Evolutionary conservation across 2,329 filamentous ascomycete species (phyloP).

Genomic region (Aspergillus niger): DNA sequence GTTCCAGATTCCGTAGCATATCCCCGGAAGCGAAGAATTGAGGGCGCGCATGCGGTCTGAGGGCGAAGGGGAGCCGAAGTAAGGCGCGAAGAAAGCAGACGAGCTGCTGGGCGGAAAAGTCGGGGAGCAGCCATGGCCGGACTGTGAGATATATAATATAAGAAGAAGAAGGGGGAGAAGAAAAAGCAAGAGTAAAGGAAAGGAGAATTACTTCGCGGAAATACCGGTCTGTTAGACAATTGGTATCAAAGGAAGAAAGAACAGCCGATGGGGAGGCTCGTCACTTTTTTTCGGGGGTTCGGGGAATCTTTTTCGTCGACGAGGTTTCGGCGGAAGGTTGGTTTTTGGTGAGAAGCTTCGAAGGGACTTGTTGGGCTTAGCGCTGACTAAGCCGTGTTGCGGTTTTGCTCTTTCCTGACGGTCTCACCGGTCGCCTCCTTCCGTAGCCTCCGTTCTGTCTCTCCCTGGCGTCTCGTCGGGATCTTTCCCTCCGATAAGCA

Average conservation of each 20-base stretch:
- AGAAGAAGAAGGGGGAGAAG: conserved; percentile 17
- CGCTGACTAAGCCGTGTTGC: conserved; percentile 33
- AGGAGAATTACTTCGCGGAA: conserved; percentile 12
- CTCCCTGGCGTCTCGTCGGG: conserved; percentile 15
- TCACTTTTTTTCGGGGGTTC: conserved; percentile 3
- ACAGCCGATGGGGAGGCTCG: conserved; percentile 5
- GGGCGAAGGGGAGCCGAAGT: conserved; percentile 54
- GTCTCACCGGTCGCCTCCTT: conserved; percentile 40
- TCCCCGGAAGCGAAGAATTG: conserved; percentile 51
- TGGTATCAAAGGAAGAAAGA: conserved; percentile 12
- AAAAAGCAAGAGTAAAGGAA: conserved; percentile 18
- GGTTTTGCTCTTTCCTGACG: neutral
- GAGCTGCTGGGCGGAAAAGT: conserved; percentile 65
- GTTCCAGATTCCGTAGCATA: conserved; percentile 63
- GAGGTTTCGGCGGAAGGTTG: conserved; percentile 16
- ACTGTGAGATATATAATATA: conserved; percentile 35
- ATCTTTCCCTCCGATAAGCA: conserved; percentile 9
- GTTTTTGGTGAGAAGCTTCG: conserved; percentile 30
- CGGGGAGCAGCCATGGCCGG: conserved; percentile 60
- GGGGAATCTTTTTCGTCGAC: conserved; percentile 14
- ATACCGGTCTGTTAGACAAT: neutral
- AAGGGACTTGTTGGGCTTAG: conserved; percentile 37
- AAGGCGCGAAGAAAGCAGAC: conserved; percentile 61
- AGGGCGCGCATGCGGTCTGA: conserved; percentile 51
- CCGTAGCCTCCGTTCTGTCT: conserved; percentile 19